phyloP scores from a whole-genome alignment of 2,329 filamentous ascomycete genomes.

The Fusarium sp. region DNA sequence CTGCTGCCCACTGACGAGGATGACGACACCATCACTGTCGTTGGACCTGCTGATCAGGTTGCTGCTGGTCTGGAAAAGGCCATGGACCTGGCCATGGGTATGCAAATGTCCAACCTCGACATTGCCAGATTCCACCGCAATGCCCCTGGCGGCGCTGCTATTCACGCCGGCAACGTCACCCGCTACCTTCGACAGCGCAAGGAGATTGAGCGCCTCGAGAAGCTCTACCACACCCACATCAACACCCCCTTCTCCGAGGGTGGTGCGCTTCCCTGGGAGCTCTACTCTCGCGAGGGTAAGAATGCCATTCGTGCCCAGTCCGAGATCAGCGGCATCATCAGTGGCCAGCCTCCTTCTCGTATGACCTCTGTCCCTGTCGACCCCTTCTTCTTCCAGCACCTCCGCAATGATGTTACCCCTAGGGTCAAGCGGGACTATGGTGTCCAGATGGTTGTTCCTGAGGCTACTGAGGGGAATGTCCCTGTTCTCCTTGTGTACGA shows the following conservation, averaged over 20 bases:
- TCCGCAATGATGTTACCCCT: constrained; percentile 73
- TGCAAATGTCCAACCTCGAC: constrained; percentile 87
- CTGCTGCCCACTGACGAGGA: constrained; percentile 83
- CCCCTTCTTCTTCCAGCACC: constrained; percentile 82
- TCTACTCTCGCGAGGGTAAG: constrained; percentile 89
- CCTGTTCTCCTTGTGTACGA: constrained; percentile 82
- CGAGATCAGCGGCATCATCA: constrained; percentile 80
- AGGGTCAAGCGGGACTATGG: constrained; percentile 76
- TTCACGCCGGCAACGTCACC: constrained; percentile 87
- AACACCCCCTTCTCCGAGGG: constrained; percentile 79
- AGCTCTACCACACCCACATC: constrained; percentile 85
- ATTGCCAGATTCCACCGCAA: constrained; percentile 82
- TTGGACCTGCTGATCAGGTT: constrained; percentile 82
- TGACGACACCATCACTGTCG: constrained; percentile 85
- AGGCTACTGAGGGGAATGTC: constrained; percentile 67
- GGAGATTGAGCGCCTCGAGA: constrained; percentile 86
- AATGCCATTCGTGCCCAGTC: constrained; percentile 81
- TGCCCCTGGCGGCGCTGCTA: constrained; percentile 77
- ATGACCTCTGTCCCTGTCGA: constrained; percentile 77
- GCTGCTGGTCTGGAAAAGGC: constrained; percentile 82
- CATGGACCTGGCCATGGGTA: constrained; percentile 87
- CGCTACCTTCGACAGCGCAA: constrained; percentile 86
- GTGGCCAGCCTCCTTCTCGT: constrained; percentile 78
- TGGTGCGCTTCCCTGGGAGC: constrained; percentile 83
- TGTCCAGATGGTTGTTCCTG: constrained; percentile 79